Base-by-base conservation (phyloP, 768 basidiomycete genomes). In the Exsudoporus frostii region DNA sequence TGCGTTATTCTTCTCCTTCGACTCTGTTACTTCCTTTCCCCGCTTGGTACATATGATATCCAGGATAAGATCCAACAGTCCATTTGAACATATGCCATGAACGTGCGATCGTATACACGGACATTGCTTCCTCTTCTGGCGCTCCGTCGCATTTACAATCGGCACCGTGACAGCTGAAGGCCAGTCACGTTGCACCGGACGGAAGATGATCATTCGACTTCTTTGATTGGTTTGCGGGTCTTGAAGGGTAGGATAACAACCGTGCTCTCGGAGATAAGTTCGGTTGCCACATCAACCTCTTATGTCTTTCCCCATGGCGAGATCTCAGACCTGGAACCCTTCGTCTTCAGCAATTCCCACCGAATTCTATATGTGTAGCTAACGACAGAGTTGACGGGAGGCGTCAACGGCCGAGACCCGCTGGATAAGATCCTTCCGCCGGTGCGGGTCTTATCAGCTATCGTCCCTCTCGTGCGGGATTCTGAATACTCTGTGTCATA, bases 361-460 rank as follows among this genome's bases (percentile, higher is more conserved):
- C 3, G n/a, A 34, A 39, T 30, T 5, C 4, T 41, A 38, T 27
- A 15, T 36, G 25, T 14, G 25, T 27, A 2, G 22, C 34, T 25
- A 15, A 11, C 9, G 30, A 36, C n/a, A 24, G 24, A 7, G 30
- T 22, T 33, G 1, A 11, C 32, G 6, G 24, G 19, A 7, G 27
- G 29, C 15, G 22, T 37, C 33, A 45, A 38, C 20, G 13, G 9
- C 11, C 14, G 22, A 39, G 47, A 55, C 43, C 37, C 19, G 25
- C 19, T n/a, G 51, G 61, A 50, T 51, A 56, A 56, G 54, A 54
- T 56, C 61, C 61, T 60, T 51, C 60, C 60, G 56, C 42, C 2
- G 32, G 40, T 25, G 34, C 43, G 48, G 53, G 49, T 50, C 50
- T 50, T 44, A 50, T 32, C 41, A 33, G 41, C 30, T 24, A 43